Conservation (phyloP, 371 early-diverging fungal genomes). For the Mortierella sp. region DNA sequence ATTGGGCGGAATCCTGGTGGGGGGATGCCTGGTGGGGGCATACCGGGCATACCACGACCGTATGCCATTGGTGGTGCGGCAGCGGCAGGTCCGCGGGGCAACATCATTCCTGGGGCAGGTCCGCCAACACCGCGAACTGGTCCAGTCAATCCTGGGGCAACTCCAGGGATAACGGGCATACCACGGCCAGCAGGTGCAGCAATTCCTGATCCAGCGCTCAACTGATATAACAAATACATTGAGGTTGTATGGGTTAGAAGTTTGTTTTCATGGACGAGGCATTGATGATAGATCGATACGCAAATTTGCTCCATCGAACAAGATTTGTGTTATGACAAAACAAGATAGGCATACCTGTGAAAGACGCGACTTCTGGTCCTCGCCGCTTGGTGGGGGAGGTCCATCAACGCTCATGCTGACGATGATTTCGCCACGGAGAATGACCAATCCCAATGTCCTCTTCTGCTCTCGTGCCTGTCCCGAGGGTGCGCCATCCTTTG, state of each 20-base stretch:
- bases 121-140: constrained; percentile 96
- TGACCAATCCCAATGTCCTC: constrained; percentile 94
- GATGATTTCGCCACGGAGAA: constrained; percentile 94
- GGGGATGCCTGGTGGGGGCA: constrained; percentile 20
- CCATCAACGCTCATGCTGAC: constrained; percentile 94
- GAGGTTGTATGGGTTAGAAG: background rate
- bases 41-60: constrained; percentile 76
- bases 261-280: background rate
- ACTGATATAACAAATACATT: constrained; percentile 14
- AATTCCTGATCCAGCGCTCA: constrained; percentile 80
- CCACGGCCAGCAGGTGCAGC: constrained; percentile 94
- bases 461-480: constrained; percentile 77
- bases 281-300: background rate
- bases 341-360: constrained; percentile 39
- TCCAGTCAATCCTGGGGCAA: constrained; percentile 80
- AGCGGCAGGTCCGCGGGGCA: constrained; percentile 65
- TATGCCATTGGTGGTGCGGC: constrained; percentile 81
- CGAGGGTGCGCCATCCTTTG: constrained; percentile 63
- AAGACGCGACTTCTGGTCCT: constrained; percentile 69
- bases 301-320: background rate
- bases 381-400: constrained; percentile 86
- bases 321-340: background rate
- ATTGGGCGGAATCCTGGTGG: constrained; percentile 49
- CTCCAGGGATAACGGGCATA: constrained; percentile 83
- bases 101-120: constrained; percentile 89